Evolutionary conservation across 2,329 filamentous ascomycete genomes (phyloP).

Genomic region (Penicillium janthinellum): DNA sequence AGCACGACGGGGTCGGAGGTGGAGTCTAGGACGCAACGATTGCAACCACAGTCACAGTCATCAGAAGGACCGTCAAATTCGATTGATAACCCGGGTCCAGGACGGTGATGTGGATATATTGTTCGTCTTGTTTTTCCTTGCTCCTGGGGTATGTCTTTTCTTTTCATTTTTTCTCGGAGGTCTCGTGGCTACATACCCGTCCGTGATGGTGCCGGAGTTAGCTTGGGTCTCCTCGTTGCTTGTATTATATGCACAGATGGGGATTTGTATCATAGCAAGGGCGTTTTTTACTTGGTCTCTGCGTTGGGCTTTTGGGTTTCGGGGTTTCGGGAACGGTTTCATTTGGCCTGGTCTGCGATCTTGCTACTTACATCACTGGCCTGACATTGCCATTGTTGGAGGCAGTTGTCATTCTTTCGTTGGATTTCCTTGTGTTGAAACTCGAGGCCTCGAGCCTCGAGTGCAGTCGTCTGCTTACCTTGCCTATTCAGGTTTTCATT

Average conservation of each 20-base stretch:
- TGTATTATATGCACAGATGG: constrained; percentile 11
- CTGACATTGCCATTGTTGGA: background rate
- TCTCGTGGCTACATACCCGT: background rate
- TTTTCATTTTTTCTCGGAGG: background rate
- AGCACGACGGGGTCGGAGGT: background rate
- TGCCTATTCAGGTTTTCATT: background rate
- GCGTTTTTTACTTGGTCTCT: background rate
- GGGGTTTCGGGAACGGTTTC: background rate
- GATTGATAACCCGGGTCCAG: background rate
- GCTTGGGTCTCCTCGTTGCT: background rate
- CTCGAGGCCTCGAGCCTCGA: background rate
- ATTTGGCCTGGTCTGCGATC: background rate
- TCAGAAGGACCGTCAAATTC: background rate
- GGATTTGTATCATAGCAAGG: constrained; percentile 12
- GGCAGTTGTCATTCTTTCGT: background rate
- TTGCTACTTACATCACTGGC: background rate
- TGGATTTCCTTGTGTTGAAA: background rate
- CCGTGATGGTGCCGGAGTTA: background rate
- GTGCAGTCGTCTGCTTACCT: background rate
- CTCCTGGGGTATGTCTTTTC: background rate
- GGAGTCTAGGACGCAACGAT: background rate
- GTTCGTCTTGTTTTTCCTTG: background rate
- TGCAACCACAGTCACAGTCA: background rate
- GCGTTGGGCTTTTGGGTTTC: background rate
- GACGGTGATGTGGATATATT: background rate